These are phyloP conservation scores for Rusavskia elegans DNA, from an alignment of 495 filamentous ascomycete species.

Conservation along the genomic window DNA sequence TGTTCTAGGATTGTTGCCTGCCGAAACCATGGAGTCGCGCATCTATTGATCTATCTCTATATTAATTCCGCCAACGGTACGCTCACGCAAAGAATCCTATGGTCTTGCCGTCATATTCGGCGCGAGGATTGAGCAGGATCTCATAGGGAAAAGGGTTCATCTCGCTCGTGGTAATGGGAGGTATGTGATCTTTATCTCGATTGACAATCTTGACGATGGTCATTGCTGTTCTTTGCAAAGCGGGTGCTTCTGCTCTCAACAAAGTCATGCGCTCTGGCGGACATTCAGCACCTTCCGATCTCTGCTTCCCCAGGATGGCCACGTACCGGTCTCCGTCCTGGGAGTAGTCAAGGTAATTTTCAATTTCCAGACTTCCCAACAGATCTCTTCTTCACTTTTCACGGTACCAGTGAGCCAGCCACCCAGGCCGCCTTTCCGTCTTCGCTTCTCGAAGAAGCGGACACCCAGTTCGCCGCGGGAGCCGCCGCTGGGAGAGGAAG, in stretches of 20 bases:
- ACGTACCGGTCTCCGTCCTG: conserved; percentile 70
- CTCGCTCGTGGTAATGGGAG: conserved; percentile 86
- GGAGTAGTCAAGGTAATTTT: conserved; percentile 84
- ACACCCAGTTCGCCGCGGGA: conserved; percentile 71
- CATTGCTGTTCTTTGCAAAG: conserved; percentile 68
- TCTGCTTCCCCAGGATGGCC: background rate
- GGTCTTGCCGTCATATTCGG: conserved; percentile 62
- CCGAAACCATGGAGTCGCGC: too few relatives aligned
- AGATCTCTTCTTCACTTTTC: conserved; percentile 78
- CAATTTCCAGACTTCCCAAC: conserved; percentile 91
- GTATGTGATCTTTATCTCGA: conserved; percentile 86
- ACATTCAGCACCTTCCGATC: background rate
- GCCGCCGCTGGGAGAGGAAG: conserved; percentile 31
- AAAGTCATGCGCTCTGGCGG: conserved; percentile 65
- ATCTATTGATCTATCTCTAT: background rate
- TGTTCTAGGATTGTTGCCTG: too few relatives aligned
- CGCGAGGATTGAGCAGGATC: conserved; percentile 69
- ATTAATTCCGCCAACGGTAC: background rate
- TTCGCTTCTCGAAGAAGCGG: conserved; percentile 87
- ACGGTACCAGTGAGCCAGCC: conserved; percentile 48
- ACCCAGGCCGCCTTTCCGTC: conserved; percentile 41
- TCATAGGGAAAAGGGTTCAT: conserved; percentile 90
- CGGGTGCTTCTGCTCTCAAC: conserved; percentile 71
- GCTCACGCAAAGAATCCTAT: conserved; percentile 54
- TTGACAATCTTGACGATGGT: conserved; percentile 80